A percentile compares a stretch with the other conserved stretches of the same genome.
Conservation (phyloP, 352 stramenopile genomes). For the Pythium rhizo-oryzae region DNA sequence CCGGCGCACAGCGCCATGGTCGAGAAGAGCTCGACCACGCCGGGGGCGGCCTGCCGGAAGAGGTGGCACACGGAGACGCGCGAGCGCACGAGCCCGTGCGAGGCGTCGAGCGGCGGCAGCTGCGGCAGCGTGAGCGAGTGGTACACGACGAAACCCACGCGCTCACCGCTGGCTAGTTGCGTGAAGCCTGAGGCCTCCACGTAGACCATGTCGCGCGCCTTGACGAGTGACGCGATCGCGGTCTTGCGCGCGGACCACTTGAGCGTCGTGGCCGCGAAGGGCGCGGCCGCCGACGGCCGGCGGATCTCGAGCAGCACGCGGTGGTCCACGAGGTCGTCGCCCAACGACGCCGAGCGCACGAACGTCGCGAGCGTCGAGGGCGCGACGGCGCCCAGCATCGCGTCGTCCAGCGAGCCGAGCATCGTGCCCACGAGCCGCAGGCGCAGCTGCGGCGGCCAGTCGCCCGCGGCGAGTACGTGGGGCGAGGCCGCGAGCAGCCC, state of each 20-base stretch:
- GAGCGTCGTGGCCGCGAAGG: slow-evolving; percentile 22
- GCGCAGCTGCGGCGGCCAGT: slow-evolving; percentile 41
- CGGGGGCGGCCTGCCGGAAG: slow-evolving; percentile 34
- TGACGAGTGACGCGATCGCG: slow-evolving; percentile 27
- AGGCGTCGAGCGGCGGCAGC: slow-evolving; percentile 34
- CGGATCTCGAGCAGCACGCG: slow-evolving; percentile 44
- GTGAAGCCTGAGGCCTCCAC: slow-evolving; percentile 43
- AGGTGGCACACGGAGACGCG: slow-evolving; percentile 49
- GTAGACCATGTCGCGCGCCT: slow-evolving; percentile 48
- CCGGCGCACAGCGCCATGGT: slow-evolving; percentile 42
- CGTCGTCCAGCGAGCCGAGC: slow-evolving; percentile 56
- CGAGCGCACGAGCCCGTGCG: slow-evolving; percentile 38
- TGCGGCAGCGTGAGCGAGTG: slow-evolving; percentile 40
- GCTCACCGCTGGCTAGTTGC: neutral
- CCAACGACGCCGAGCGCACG: slow-evolving; percentile 33
- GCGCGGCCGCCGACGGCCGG: slow-evolving; percentile 30
- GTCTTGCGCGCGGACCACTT: slow-evolving; percentile 24
- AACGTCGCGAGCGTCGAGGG: slow-evolving; percentile 32
- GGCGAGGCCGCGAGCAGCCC: slow-evolving; percentile 5
- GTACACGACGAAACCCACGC: slow-evolving; percentile 37
- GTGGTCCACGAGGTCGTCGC: slow-evolving; percentile 27
- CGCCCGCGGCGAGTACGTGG: neutral
- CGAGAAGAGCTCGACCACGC: slow-evolving; percentile 51
- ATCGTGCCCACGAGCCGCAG: slow-evolving; percentile 57
- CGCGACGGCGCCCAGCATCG: slow-evolving; percentile 56